phyloP scores from a whole-genome alignment of 129 eudicot genomes.

The Helianthus tuberosus region DNA sequence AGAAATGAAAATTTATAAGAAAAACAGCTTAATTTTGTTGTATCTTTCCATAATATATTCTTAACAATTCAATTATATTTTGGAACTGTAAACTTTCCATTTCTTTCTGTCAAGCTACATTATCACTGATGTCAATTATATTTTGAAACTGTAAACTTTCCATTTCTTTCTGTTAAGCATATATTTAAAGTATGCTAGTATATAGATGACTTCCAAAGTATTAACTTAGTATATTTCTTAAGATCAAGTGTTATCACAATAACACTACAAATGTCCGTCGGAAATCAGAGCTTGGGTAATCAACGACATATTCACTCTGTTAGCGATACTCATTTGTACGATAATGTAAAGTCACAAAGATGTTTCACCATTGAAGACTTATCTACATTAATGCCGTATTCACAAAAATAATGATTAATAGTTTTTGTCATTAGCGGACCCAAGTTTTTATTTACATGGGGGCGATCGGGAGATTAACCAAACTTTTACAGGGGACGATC shows the following conservation, averaged over 20 bases:
- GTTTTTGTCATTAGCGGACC: not conserved
- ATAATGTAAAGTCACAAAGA: too few species aligned
- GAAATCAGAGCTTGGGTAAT: too few species aligned
- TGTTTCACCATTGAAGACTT: not conserved
- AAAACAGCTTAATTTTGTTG: not conserved
- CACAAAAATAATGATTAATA: not conserved
- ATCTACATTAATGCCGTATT: not conserved
- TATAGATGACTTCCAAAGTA: not conserved
- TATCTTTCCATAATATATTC: not conserved
- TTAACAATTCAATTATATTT: not conserved
- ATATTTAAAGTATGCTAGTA: not conserved
- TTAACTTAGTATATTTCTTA: not conserved
- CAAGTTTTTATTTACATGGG: too few species aligned
- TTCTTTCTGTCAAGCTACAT: not conserved
- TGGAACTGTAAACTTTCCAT: not conserved
- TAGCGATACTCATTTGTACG: too few species aligned
- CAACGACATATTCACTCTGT: too few species aligned
- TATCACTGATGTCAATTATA: not conserved
- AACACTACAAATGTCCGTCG: not conserved
- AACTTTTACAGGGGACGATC: too few species aligned
- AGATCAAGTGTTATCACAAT: not conserved
- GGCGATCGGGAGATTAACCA: too few species aligned
- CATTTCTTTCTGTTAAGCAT: not conserved
- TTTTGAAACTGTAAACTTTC: not conserved
- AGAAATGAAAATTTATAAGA: not conserved